phyloP scores from a whole-genome alignment of 495 filamentous ascomycete genomes.

The Jackrogersella minutella region DNA sequence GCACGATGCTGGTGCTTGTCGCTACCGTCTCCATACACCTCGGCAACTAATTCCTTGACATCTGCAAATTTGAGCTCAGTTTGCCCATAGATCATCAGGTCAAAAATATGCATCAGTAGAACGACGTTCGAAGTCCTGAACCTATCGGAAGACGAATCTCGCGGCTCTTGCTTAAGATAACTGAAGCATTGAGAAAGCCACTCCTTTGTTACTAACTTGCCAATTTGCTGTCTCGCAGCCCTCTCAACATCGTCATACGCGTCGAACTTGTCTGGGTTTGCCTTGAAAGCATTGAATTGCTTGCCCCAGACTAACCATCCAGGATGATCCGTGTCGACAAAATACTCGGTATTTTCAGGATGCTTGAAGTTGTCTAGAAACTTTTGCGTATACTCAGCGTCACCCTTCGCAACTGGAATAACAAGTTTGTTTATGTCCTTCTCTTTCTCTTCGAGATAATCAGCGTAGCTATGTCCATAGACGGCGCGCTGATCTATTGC shows the following conservation, averaged over 20 bases:
- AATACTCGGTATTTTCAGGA: slow-evolving; percentile 79
- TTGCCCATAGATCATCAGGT: slow-evolving; percentile 78
- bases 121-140: slow-evolving; percentile 88
- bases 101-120: slow-evolving; percentile 86
- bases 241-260: slow-evolving; percentile 86
- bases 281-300: slow-evolving; percentile 77
- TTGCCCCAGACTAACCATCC: slow-evolving; percentile 98
- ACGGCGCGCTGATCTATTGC: slow-evolving; percentile 85
- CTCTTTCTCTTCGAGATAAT: slow-evolving; percentile 81
- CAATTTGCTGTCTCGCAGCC: slow-evolving; percentile 80
- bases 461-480: slow-evolving; percentile 84
- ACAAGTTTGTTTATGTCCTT: slow-evolving; percentile 75
- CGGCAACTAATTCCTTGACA: slow-evolving; percentile 76
- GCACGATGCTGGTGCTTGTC: slow-evolving; percentile 99
- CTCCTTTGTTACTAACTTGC: slow-evolving; percentile 74
- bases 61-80: slow-evolving; percentile 85
- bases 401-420: slow-evolving; percentile 72
- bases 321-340: slow-evolving; percentile 88
- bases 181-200: slow-evolving; percentile 91
- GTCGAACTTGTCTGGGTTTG: slow-evolving; percentile 71
- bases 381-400: slow-evolving; percentile 78
- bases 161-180: slow-evolving; percentile 95
- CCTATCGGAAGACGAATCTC: slow-evolving; percentile 81
- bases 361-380: slow-evolving; percentile 81
- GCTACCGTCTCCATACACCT: slow-evolving; percentile 86